phyloP scores from a whole-genome alignment of 164 flowering plant genomes.

The Aristolochia californica region DNA sequence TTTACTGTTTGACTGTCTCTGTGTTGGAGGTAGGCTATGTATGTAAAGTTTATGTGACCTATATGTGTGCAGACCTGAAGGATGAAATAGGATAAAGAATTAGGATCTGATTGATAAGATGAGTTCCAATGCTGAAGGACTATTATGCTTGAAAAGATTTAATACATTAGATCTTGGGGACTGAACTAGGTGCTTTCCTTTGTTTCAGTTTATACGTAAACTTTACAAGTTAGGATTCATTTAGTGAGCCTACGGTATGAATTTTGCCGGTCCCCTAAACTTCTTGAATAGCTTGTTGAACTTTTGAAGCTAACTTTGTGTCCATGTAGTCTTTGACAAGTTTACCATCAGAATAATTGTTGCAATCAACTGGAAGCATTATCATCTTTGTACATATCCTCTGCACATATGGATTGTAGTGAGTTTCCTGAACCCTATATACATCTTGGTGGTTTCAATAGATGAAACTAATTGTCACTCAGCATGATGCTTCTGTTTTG shows the following conservation, averaged over 20 bases:
- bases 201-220: not conserved
- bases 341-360: constrained; percentile 51
- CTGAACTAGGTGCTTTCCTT: too few species aligned
- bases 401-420: constrained; percentile 98
- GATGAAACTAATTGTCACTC: too few species aligned
- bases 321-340: constrained; percentile 25
- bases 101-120: too few species aligned
- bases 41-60: too few species aligned
- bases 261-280: not conserved
- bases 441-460: not conserved
- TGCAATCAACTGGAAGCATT: constrained; percentile 73
- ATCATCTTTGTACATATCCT: constrained; percentile 72
- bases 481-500: constrained; percentile 1
- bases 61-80: too few species aligned
- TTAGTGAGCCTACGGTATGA: not conserved
- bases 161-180: too few species aligned
- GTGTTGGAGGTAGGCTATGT: too few species aligned
- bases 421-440: constrained; percentile 10
- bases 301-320: not conserved
- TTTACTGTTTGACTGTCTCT: too few species aligned
- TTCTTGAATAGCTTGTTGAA: too few species aligned
- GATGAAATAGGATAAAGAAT: too few species aligned
- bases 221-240: not conserved
- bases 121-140: too few species aligned
- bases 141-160: too few species aligned